Base-by-base conservation (phyloP, 1,284 basidiomycete species). In the Singerocomus rubriflavus region DNA sequence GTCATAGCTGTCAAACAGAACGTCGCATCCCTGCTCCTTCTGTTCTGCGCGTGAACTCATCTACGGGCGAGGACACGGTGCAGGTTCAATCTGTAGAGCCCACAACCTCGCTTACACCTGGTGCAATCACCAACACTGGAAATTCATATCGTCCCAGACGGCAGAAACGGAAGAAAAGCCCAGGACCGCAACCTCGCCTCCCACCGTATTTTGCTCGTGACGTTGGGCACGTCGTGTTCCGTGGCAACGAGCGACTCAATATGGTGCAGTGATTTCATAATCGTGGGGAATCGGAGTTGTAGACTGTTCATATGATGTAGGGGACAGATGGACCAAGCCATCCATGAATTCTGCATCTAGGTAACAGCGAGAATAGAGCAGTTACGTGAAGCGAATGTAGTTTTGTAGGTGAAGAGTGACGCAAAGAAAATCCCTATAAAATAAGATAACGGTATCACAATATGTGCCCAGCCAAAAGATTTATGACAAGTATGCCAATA, bases 21-120 rank as follows among this genome's bases (percentile, higher is more conserved):
- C 78, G 82, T 44, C 75, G 77, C 16, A 81, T 88, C 38, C 85
- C 85, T 6, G 82, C 85, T 2, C 82, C 84, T 5, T 79, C 80
- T 1, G 64, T 64, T 10, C 57, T 64, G 6, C 39, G 9, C 29
- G n/a, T 29, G 26, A 54, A 51, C 33, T 13, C 48, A 14, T 30
- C 26, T n/a, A 29, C 40, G 8, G 42, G 35, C 10, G 40, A 44
- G 13, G 46, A 30, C 8, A 4, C 6, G 36, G 44, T 40, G 39
- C n/a, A 45, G 6, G 21, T 5, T 11, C 50, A 51, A 21, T 8
- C 47, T 11, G 4, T 36, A 8, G 50, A 47, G 14, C 36, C 17
- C 6, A 30, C 37, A 5, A 41, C 33, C 9, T 27, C 36, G 29
- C 12, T 35, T 5, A 29, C 2, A 25, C 5, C 32, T 27, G 11